A percentile compares a stretch with the other conserved stretches of the same genome.
These are phyloP conservation scores for Diaporthe ilicicola DNA, from an alignment of 2,329 filamentous ascomycete genomes.

Conservation along the genomic window DNA sequence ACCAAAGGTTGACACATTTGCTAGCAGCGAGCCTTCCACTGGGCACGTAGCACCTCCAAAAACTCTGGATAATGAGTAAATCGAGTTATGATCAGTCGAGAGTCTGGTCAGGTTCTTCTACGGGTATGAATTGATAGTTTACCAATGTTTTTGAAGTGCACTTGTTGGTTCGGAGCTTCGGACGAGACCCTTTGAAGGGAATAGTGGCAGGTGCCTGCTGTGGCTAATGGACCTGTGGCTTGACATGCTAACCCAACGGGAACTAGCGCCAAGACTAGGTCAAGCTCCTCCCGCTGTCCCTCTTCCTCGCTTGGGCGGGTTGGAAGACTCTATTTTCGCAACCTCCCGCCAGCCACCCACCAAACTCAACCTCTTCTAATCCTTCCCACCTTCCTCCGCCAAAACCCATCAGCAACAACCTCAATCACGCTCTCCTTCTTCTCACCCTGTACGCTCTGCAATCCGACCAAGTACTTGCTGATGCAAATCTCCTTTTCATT, in stretches of 20 bases:
- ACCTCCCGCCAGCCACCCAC: conserved; percentile 8
- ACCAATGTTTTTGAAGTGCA: background rate
- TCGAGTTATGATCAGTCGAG: no score
- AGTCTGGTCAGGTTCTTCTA: no score
- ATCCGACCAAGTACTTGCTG: conserved; percentile 13
- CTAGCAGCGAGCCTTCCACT: no score
- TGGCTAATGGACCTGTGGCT: conserved; percentile 4
- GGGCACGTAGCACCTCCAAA: no score
- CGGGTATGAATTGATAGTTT: no score
- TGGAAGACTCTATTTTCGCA: conserved; percentile 26
- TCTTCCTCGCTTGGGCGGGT: background rate
- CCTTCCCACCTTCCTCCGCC: conserved; percentile 11
- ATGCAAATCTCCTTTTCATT: conserved; percentile 18
- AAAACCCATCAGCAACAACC: conserved; percentile 4
- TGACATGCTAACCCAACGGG: background rate
- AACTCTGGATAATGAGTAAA: no score
- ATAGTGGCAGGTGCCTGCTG: background rate
- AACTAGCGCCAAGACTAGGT: background rate
- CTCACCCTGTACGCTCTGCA: background rate
- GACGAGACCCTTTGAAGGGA: no score
- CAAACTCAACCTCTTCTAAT: background rate
- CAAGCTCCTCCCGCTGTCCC: conserved; percentile 8
- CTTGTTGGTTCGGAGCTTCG: no score
- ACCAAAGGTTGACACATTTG: no score
- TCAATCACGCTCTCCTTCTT: conserved; percentile 11